Evolutionary conservation across 805 yeast species (phyloP).

Genomic region (Cyberlindnera mycetangii): DNA sequence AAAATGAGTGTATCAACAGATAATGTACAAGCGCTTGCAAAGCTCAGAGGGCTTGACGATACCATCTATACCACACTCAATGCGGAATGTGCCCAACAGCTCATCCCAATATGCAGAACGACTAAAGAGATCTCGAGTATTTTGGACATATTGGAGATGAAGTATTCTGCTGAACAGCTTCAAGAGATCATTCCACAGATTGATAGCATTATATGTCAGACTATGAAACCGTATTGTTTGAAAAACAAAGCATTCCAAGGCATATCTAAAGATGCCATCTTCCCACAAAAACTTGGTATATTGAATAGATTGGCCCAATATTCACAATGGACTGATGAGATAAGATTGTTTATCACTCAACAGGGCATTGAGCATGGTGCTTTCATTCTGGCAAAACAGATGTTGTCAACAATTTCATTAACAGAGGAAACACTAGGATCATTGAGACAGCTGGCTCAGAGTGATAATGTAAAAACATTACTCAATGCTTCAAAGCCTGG

Average conservation of each 20-base stretch:
- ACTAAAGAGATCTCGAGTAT: conserved; percentile 12
- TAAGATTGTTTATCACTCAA: conserved; percentile 2
- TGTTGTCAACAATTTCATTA: conserved; percentile 1
- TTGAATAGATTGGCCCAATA: conserved; percentile 6
- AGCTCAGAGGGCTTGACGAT: conserved; percentile 11
- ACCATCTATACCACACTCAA: conserved; percentile 11
- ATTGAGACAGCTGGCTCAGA: not conserved
- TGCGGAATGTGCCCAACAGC: not conserved
- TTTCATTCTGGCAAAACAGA: conserved; percentile 9
- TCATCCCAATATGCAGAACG: conserved; percentile 5
- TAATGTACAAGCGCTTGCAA: not conserved
- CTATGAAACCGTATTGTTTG: not conserved
- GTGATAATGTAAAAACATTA: not conserved
- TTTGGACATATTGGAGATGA: conserved; percentile 13
- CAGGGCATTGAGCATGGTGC: conserved; percentile 5
- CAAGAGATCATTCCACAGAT: not conserved
- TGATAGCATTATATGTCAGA: not conserved
- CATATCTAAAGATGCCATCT: not conserved
- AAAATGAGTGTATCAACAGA: not conserved
- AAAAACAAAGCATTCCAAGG: not conserved
- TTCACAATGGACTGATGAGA: conserved; percentile 5
- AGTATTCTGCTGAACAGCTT: not conserved
- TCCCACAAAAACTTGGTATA: conserved; percentile 7
- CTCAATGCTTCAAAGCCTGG: conserved; percentile 5
- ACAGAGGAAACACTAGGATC: not conserved